Conservation (phyloP, 345 rosid genomes). For the Sisymbrium altissimum region DNA sequence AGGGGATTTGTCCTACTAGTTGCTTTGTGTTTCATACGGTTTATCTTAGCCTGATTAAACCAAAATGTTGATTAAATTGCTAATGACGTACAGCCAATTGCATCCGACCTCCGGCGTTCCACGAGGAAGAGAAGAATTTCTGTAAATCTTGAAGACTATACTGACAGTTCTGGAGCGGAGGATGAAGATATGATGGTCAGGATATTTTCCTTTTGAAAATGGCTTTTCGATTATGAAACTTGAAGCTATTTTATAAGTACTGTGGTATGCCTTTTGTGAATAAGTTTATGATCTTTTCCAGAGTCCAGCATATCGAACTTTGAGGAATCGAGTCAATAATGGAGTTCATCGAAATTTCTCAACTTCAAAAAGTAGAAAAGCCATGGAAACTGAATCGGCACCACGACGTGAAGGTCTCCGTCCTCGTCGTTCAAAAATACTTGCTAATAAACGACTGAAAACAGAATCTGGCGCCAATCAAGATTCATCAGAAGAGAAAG, state of each 20-base stretch:
- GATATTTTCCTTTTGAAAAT: constrained; percentile 11
- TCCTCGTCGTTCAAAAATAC: constrained; percentile 74
- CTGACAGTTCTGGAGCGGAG: constrained; percentile 91
- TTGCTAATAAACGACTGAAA: constrained; percentile 47
- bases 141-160: constrained; percentile 75
- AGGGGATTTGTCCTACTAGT: not conserved
- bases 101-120: constrained; percentile 92
- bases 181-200: constrained; percentile 95
- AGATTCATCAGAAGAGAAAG: constrained; percentile 77
- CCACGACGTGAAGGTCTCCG: constrained; percentile 99
- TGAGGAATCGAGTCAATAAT: constrained; percentile 56
- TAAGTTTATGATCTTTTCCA: constrained; percentile 36
- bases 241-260: constrained; percentile 8
- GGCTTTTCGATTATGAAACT: not conserved
- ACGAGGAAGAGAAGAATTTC: constrained; percentile 85
- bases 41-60: constrained; percentile 18
- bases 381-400: constrained; percentile 44
- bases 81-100: constrained; percentile 51
- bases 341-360: constrained; percentile 58
- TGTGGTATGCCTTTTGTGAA: constrained; percentile 12
- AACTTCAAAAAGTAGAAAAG: constrained; percentile 54
- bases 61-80: constrained; percentile 22
- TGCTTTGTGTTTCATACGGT: constrained; percentile 1
- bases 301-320: constrained; percentile 57
- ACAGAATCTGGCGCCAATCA: constrained; percentile 64